These are phyloP conservation scores for sunflower (Helianthus annuus) DNA, from an alignment of 129 eudicot genomes.

Conservation along the genomic window HanXRQr2.0-SUNRISE NC_035449.2:192109141-192109640, in stretches of 20 bases:
- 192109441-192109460: not conserved
- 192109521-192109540: too few species aligned
- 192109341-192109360: slow-evolving; percentile 5
- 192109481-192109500: not conserved
- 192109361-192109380: not conserved
- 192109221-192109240: slow-evolving; percentile 39
- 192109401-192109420: too few species aligned
- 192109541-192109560: too few species aligned
- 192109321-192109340: slow-evolving; percentile 70
- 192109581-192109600: too few species aligned
- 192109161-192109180: slow-evolving; percentile 59
- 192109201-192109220: slow-evolving; percentile 38
- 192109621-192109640: too few species aligned
- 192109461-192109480: not conserved
- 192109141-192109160: slow-evolving; percentile 48
- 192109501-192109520: not conserved
- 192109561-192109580: too few species aligned
- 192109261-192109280: slow-evolving; percentile 78
- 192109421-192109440: too few species aligned
- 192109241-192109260: slow-evolving; percentile 85
- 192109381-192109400: too few species aligned
- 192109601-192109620: too few species aligned
- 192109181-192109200: slow-evolving; percentile 58
- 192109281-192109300: slow-evolving; percentile 96
- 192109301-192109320: slow-evolving; percentile 91